phyloP scores from a whole-genome alignment of 768 basidiomycete species.

The Trametes cubensis region DNA sequence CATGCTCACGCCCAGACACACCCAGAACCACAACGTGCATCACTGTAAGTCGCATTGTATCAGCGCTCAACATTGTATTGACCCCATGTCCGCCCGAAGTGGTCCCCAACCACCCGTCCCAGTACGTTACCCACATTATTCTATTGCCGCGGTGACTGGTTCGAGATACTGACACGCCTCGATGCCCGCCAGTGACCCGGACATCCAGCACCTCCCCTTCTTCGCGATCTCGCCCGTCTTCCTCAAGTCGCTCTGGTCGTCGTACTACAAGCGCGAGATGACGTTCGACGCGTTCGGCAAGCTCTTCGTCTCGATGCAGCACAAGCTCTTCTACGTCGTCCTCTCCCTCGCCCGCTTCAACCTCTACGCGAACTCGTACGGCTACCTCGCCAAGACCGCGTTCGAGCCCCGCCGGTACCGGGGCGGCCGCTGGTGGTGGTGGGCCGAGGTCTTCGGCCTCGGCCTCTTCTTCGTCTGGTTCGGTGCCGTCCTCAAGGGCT shows the following conservation, averaged over 20 bases:
- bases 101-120: constrained; percentile 96
- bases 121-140: constrained; percentile 52
- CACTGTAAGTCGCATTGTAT: constrained; percentile 65
- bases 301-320: constrained; percentile 74
- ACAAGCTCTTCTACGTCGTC: constrained; percentile 90
- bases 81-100: constrained; percentile 48
- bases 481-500: constrained; percentile 64
- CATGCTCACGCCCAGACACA: constrained; percentile 7
- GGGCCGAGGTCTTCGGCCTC: constrained; percentile 74
- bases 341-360: constrained; percentile 94
- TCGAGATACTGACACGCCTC: neutral
- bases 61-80: constrained; percentile 7
- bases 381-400: constrained; percentile 66
- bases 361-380: constrained; percentile 87
- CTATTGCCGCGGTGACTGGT: neutral
- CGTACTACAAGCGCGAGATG: constrained; percentile 92
- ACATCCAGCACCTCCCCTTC: constrained; percentile 90
- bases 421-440: constrained; percentile 79
- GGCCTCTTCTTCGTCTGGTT: constrained; percentile 93
- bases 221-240: constrained; percentile 91
- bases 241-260: constrained; percentile 85
- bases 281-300: constrained; percentile 71
- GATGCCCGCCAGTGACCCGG: constrained; percentile 61
- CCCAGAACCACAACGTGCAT: constrained; percentile 91
- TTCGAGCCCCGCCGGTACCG: constrained; percentile 63